Evolutionary conservation across 257 asterid species (phyloP).

Genomic region (Fraxinus anomala): DNA sequence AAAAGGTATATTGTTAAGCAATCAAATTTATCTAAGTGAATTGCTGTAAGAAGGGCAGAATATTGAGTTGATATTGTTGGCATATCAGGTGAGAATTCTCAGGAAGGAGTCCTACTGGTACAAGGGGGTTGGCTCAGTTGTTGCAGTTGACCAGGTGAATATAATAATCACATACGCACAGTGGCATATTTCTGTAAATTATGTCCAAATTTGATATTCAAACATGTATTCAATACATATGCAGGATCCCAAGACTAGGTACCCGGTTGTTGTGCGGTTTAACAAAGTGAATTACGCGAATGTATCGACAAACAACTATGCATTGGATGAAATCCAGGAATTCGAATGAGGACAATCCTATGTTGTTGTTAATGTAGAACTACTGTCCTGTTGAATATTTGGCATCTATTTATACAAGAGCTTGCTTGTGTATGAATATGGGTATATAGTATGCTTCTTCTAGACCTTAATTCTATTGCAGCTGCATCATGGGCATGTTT

Average conservation of each 20-base stretch:
- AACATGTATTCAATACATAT: not conserved
- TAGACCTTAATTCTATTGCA: not conserved
- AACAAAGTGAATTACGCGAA: slow-evolving; percentile 91
- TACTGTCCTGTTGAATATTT: slow-evolving; percentile 25
- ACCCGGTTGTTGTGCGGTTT: slow-evolving; percentile 94
- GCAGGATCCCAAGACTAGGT: slow-evolving; percentile 90
- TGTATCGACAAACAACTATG: slow-evolving; percentile 94
- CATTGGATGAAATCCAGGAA: slow-evolving; percentile 78
- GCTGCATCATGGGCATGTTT: too few species aligned
- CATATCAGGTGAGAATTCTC: slow-evolving; percentile 72
- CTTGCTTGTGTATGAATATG: slow-evolving; percentile 16
- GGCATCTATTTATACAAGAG: slow-evolving; percentile 12
- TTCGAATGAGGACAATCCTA: slow-evolving; percentile 33
- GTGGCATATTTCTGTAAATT: too few species aligned
- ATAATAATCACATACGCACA: too few species aligned
- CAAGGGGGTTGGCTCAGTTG: slow-evolving; percentile 91
- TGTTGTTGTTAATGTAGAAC: slow-evolving; percentile 20
- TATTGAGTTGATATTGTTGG: slow-evolving; percentile 1
- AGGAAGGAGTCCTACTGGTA: slow-evolving; percentile 94
- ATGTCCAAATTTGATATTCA: too few species aligned
- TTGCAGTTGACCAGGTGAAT: slow-evolving; percentile 86
- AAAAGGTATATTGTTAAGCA: too few species aligned
- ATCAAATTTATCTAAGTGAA: not conserved
- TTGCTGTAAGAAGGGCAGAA: too few species aligned
- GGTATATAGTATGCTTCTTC: not conserved